phyloP scores from a whole-genome alignment of 176 grass and related monocot genomes.

The Aegilops speltoides region DNA sequence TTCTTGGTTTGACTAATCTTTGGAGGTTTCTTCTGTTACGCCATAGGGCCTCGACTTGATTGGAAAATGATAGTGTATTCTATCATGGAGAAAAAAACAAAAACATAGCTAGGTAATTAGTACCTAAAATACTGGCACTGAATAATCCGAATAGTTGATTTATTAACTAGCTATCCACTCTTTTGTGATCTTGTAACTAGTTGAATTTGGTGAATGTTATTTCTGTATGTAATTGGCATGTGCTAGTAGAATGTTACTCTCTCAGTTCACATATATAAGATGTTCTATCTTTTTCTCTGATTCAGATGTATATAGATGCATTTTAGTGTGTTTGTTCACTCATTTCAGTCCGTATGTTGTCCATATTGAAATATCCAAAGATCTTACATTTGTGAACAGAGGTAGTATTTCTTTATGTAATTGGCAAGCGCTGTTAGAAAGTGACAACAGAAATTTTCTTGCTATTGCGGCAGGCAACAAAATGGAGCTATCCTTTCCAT shows the following conservation, averaged over 20 bases:
- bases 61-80: constrained; percentile 55
- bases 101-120: neutral
- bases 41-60: constrained; percentile 50
- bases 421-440: neutral
- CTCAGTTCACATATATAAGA: too few species aligned
- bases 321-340: too few species aligned
- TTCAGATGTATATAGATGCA: too few species aligned
- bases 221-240: too few species aligned
- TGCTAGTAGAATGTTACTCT: too few species aligned
- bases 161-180: neutral
- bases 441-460: neutral
- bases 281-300: too few species aligned
- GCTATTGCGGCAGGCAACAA: constrained; percentile 44
- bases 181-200: too few species aligned
- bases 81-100: neutral
- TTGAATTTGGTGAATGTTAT: too few species aligned
- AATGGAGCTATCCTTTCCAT: constrained; percentile 77
- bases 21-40: constrained; percentile 43
- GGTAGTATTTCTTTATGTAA: neutral
- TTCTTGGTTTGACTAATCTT: constrained; percentile 30
- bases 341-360: too few species aligned
- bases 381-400: too few species aligned
- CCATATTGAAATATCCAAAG: too few species aligned
- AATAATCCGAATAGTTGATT: neutral
- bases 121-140: neutral